Evolutionary conservation across 2,329 filamentous ascomycete species (phyloP).

Genomic region (Teratosphaeria nubilosa): DNA sequence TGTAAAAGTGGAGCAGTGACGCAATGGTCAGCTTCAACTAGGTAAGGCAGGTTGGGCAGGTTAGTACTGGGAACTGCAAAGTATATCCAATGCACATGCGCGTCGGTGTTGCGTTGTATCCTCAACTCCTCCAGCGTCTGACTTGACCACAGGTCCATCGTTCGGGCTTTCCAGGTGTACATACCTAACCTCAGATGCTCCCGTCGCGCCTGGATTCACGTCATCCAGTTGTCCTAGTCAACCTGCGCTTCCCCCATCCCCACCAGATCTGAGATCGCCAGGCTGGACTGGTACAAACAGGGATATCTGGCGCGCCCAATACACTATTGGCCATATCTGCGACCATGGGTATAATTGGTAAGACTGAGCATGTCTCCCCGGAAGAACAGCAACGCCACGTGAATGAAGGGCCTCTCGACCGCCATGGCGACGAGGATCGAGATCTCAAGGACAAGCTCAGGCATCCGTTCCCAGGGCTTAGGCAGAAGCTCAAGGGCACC

Average conservation of each 20-base stretch:
- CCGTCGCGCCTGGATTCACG: too few species aligned
- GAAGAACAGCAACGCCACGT: background rate
- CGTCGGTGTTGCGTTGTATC: background rate
- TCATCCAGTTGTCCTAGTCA: background rate
- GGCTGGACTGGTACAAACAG: too few species aligned
- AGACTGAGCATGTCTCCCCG: background rate
- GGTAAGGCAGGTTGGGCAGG: too few species aligned
- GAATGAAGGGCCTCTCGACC: background rate
- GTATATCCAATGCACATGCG: background rate
- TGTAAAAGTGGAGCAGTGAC: background rate
- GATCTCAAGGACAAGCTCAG: slow-evolving; percentile 13
- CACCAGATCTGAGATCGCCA: background rate
- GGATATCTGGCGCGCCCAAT: background rate
- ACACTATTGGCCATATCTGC: background rate
- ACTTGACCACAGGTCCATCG: background rate
- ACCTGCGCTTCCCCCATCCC: background rate
- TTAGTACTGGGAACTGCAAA: background rate
- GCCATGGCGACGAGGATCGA: background rate
- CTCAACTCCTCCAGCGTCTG: background rate
- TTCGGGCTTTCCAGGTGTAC: background rate
- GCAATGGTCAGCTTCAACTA: background rate
- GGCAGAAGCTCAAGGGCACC: slow-evolving; percentile 37
- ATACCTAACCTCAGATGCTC: background rate
- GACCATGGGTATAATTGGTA: background rate
- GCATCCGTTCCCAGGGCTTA: slow-evolving; percentile 20